Base-by-base conservation (phyloP, 805 yeast species). In the Nakazawaea siamensis region DNA sequence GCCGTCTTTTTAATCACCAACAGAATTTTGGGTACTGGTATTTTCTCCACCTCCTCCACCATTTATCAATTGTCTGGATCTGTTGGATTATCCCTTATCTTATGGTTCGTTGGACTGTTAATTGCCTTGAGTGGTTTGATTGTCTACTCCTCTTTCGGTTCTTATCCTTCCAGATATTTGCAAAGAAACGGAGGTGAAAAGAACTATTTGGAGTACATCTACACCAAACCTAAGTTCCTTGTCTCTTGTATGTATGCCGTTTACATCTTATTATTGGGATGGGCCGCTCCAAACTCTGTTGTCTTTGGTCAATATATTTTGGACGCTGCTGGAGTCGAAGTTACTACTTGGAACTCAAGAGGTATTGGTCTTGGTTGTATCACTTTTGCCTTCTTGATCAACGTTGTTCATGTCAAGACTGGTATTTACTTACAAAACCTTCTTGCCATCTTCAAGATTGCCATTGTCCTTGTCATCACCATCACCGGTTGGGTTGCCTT, bases 141-240 rank as follows among this genome's bases (percentile, higher is more conserved):
- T 49, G 85, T 79, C 3, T 83, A 82, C 54, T 73, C 82, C 76
- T 92, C 82, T 51, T 79, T 80, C 53, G 94, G 94, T 12, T 71
- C 81, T 4, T 37, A 37, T 17, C 40, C 40, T 19, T 33, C 35
- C 10, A 32, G 40, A 17, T 78, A 79, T 28, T 73, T 81, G 38
- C 84, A 85, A 31, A 72, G 80, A 58, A 82, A 83, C 49, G 94
- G 94, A 45, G 95, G 92, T 45, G 94, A 84, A 51, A 82, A 81
- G 57, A 81, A 80, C 49, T 84, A 84, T 52, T 58, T 84, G 46
- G 92, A 83, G 52, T 78, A 69, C 46, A 71, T 81, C 33, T 84
- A 66, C 59, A 66, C 64, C 33, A 74, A 70, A 46, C 94, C 94
- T 27, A 69, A 62, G 51, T 81, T 78, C 50, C 62, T 84, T 40